Percentiles rank a stretch among this genome's conserved stretches.
Conservation (phyloP, 2,329 filamentous ascomycete species). For the Ceratocystis harringtonii region DNA sequence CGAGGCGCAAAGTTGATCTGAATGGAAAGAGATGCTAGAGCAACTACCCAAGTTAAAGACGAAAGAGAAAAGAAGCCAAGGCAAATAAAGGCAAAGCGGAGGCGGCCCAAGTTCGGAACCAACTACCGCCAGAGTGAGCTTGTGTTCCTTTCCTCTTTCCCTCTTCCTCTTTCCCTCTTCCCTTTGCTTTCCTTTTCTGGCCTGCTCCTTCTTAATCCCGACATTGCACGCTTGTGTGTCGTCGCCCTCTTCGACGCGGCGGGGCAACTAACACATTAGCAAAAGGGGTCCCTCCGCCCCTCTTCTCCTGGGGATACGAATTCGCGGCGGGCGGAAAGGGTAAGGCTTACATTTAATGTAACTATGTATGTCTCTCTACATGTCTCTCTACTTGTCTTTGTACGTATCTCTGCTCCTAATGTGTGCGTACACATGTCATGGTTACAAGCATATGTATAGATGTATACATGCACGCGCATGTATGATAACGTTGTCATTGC, state of each 20-base stretch:
- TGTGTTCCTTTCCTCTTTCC: neutral
- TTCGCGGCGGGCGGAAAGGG: neutral
- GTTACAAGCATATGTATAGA: neutral
- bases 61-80: neutral
- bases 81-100: neutral
- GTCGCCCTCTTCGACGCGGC: neutral
- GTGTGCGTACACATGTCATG: neutral
- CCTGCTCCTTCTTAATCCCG: constrained; percentile 2
- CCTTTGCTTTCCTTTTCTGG: neutral
- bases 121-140: neutral
- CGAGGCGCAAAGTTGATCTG: neutral
- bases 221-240: neutral
- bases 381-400: neutral
- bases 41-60: neutral
- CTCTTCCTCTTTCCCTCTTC: neutral
- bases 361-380: too few relatives aligned
- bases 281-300: neutral
- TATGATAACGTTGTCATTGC: neutral
- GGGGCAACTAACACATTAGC: neutral
- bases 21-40: neutral
- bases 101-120: neutral
- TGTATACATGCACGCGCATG: neutral
- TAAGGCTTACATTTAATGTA: neutral
- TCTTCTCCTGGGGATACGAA: neutral
- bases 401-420: neutral